phyloP scores from a whole-genome alignment of 306 rosid species.

The Cicer judaicum region DNA sequence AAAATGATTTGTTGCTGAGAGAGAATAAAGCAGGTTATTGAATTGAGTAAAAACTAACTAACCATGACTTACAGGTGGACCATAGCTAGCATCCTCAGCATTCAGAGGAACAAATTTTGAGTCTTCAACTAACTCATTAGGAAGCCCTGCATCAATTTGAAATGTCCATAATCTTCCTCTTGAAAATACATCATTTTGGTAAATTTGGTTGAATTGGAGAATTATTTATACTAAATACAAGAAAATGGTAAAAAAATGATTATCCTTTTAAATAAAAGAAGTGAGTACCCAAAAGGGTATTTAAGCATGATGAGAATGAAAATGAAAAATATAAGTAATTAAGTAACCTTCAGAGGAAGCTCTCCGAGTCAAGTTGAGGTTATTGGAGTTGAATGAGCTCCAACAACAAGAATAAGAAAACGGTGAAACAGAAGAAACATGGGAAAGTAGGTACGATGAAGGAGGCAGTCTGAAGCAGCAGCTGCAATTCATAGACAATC shows the following conservation, averaged over 20 bases:
- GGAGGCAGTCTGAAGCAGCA: constrained; percentile 32
- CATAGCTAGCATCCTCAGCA: constrained; percentile 73
- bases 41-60: constrained; percentile 57
- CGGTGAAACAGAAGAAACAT: constrained; percentile 38
- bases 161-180: too few relatives aligned
- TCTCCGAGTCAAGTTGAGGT: constrained; percentile 49
- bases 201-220: background rate
- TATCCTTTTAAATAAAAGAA: too few relatives aligned
- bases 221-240: background rate
- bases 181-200: too few relatives aligned
- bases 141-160: constrained; percentile 56
- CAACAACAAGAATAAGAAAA: background rate
- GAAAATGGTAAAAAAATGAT: background rate
- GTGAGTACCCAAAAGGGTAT: background rate
- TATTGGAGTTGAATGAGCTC: constrained; percentile 42
- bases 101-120: constrained; percentile 89
- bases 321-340: background rate
- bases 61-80: constrained; percentile 99
- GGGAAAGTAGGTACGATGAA: constrained; percentile 38
- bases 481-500: constrained; percentile 41
- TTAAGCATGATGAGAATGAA: background rate
- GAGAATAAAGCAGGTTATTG: constrained; percentile 10
- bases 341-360: constrained; percentile 68
- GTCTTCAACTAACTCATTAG: constrained; percentile 72
- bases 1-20: constrained; percentile 14